Evolutionary conservation across 371 early-diverging fungal species (phyloP).

Genomic region (Nematocida sp.): DNA sequence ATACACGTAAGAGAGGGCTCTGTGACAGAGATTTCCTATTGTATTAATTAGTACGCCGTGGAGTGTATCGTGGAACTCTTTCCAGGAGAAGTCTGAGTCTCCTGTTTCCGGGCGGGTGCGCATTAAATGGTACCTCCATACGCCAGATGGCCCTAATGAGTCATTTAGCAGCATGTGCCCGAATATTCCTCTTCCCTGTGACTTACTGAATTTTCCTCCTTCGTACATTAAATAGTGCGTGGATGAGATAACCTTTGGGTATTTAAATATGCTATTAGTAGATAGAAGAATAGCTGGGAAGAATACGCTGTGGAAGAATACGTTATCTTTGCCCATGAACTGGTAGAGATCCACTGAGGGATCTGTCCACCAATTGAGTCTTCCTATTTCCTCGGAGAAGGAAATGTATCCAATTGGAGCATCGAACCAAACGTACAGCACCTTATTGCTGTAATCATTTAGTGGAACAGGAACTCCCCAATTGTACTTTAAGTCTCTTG

Average conservation of each 20-base stretch:
- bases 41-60: constrained; percentile 82
- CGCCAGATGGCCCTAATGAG: constrained; percentile 79
- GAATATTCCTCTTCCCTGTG: constrained; percentile 91
- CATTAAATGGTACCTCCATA: constrained; percentile 96
- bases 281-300: constrained; percentile 87
- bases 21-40: constrained; percentile 94
- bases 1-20: constrained; percentile 83
- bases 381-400: constrained; percentile 52
- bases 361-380: constrained; percentile 25
- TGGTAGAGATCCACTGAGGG: constrained; percentile 74
- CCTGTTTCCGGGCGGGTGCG: constrained; percentile 85
- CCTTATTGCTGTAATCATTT: constrained; percentile 76
- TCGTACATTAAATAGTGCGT: constrained; percentile 98
- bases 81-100: constrained; percentile 89
- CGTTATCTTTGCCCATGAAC: constrained; percentile 99
- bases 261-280: constrained; percentile 67
- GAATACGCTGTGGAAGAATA: constrained; percentile 96
- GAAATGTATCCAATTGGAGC: constrained; percentile 81
- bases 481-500: constrained; percentile 81
- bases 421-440: constrained; percentile 99
- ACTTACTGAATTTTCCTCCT: constrained; percentile 92
- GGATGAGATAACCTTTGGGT: constrained; percentile 76
- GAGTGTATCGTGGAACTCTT: constrained; percentile 82
- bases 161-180: constrained; percentile 82
- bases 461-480: constrained; percentile 98